phyloP scores from a whole-genome alignment of 2,329 filamentous ascomycete species.

The Aureobasidium musti region DNA sequence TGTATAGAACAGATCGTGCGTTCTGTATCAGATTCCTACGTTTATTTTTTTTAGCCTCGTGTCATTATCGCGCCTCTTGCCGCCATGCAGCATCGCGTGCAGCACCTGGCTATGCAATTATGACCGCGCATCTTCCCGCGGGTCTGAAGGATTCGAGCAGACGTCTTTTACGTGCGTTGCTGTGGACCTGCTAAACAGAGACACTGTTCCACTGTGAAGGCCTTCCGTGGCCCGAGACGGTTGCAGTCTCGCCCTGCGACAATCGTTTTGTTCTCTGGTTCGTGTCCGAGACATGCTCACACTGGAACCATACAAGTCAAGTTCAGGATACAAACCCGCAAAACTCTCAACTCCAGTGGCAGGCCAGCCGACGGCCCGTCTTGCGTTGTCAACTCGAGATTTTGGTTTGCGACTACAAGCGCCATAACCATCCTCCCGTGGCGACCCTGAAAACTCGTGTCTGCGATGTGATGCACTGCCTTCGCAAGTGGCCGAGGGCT shows the following conservation, averaged over 20 bases:
- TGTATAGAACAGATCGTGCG: too few species aligned
- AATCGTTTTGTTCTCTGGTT: constrained; percentile 9
- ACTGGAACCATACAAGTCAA: constrained; percentile 14
- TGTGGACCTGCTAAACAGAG: background rate
- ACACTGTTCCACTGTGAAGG: constrained; percentile 20
- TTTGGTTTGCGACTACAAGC: constrained; percentile 17
- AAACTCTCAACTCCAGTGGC: background rate
- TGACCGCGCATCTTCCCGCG: background rate
- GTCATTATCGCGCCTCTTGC: constrained; percentile 10
- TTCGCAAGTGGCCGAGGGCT: background rate
- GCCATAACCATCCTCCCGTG: constrained; percentile 11
- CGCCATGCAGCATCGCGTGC: constrained; percentile 6
- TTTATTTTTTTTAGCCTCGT: constrained; percentile 4
- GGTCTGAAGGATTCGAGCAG: constrained; percentile 20
- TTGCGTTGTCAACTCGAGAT: constrained; percentile 3
- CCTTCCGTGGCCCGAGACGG: background rate
- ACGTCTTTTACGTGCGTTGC: background rate
- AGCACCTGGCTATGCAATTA: constrained; percentile 2
- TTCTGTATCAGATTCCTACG: background rate
- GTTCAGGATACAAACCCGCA: background rate
- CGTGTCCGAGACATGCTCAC: constrained; percentile 9
- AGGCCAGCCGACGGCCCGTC: constrained; percentile 16
- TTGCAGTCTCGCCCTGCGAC: constrained; percentile 19
- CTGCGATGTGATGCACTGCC: constrained; percentile 13
- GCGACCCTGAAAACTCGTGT: constrained; percentile 1